Percentiles rank a stretch among this genome's conserved stretches.
Conservation (phyloP, 106 monocot genomes). For the Iris macrosiphon region DNA sequence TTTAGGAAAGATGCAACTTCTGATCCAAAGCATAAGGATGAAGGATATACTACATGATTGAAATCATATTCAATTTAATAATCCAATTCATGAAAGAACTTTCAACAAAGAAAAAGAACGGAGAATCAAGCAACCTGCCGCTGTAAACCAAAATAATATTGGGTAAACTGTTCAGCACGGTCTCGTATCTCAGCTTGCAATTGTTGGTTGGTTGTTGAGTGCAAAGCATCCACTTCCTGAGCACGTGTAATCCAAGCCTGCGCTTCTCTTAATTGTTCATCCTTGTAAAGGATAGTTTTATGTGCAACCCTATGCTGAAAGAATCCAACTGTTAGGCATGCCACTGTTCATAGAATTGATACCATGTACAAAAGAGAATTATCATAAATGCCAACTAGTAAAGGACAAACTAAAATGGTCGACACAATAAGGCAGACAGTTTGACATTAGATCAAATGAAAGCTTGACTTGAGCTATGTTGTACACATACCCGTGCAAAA, state of each 20-base stretch:
- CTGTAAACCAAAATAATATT: constrained; percentile 64
- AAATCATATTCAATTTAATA: too few species aligned
- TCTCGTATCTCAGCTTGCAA: constrained; percentile 83
- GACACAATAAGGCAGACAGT: too few species aligned
- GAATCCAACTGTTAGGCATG: constrained; percentile 7
- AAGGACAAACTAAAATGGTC: too few species aligned
- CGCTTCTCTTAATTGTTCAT: constrained; percentile 83
- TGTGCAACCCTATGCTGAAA: constrained; percentile 84
- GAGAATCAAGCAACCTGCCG: constrained; percentile 57
- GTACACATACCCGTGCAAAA: too few species aligned
- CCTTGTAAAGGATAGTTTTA: constrained; percentile 74
- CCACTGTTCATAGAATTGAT: constrained; percentile 2
- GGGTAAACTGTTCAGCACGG: constrained; percentile 85
- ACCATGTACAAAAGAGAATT: too few species aligned
- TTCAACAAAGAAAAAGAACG: neutral
- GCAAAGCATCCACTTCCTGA: constrained; percentile 85
- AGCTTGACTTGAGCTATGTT: too few species aligned
- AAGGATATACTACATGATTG: too few species aligned
- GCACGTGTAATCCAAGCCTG: constrained; percentile 76
- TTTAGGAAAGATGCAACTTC: too few species aligned
- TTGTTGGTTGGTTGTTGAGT: constrained; percentile 57
- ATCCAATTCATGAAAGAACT: neutral
- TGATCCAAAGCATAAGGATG: too few species aligned
- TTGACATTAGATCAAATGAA: too few species aligned
- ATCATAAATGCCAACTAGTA: too few species aligned